Evolutionary conservation across 2,329 filamentous ascomycete species (phyloP), one percentile per base, ranked within the genome.

Genomic region (Cladosporium halotolerans): DNA sequence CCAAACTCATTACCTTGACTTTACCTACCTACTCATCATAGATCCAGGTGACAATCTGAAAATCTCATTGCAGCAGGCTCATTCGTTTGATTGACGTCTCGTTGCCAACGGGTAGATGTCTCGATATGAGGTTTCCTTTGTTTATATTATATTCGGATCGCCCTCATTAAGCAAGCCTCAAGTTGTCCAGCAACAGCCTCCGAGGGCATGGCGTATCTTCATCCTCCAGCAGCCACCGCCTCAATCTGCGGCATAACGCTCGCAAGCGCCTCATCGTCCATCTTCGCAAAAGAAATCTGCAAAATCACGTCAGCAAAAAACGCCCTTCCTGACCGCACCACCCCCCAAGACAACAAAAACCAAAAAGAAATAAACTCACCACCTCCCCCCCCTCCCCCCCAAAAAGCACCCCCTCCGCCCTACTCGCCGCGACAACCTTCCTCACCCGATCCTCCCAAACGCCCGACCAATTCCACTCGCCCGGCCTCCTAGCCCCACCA

Each of bases 401-500:
- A 71, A 84, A 97, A 19, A 97, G 72, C 4, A 89, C 84, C 1
- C 83, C 75, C 60, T 97, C 92, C 1, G 88, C 88, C 46, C 89
- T 72, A 64, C 89, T 95, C 9, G 80, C 78, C 47, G 85, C 80
- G 41, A 96, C 81, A 14, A 86, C 86, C 68, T 86, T 88, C 69
- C 82, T 85, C 1, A 96, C 91, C 52, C 92, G 80, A 59, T 91
- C 86, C 67, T 95, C 88, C 92, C 92, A 99, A 0, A 97, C 92
- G 0, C 92, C 91, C 64, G 96, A 89, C 92, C 92, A 97, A 66
- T 95, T 95, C 92, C 92, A 97, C 63, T 95, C 86, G 6, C 86
- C 88, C 0, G 89, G 89, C 46, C 79, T 76, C 56, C 84, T 74
- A 55, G 72, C 80, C 67, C 66, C 68, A n/a, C 68, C 68, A 11